These are phyloP conservation scores for Centaurea solstitialis DNA, from an alignment of 129 eudicot species.

Conservation along the genomic window DNA sequence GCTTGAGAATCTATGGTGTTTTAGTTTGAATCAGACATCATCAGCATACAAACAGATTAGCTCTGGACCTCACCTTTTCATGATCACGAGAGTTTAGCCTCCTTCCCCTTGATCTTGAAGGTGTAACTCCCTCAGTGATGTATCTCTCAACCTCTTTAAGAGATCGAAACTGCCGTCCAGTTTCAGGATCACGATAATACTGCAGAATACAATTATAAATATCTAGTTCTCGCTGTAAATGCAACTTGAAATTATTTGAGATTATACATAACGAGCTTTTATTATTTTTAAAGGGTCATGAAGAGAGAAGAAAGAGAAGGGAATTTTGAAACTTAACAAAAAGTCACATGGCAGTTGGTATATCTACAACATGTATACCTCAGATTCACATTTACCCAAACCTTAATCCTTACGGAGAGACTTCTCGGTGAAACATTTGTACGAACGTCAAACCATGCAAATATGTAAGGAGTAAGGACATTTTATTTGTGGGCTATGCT, in stretches of 20 bases:
- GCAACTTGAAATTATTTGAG: neutral
- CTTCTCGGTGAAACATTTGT: neutral
- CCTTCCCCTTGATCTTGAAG: conserved; percentile 14
- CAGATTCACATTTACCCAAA: neutral
- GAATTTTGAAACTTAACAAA: neutral
- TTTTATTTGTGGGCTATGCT: neutral
- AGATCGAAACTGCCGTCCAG: conserved; percentile 71
- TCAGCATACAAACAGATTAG: neutral
- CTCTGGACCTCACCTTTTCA: conserved; percentile 25
- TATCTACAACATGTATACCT: neutral
- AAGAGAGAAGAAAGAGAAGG: neutral
- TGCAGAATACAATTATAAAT: conserved; percentile 29
- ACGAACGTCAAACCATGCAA: neutral
- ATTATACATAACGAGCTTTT: neutral
- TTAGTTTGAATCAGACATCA: conserved; percentile 13
- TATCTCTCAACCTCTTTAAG: conserved; percentile 58
- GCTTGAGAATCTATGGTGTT: neutral
- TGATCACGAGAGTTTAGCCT: conserved; percentile 14
- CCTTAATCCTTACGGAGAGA: neutral
- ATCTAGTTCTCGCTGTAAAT: neutral
- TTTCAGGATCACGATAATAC: conserved; percentile 83
- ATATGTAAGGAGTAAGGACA: neutral
- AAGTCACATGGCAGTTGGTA: neutral
- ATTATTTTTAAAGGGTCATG: neutral
- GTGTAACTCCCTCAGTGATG: conserved; percentile 51